A percentile compares a stretch with the other conserved stretches of the same genome.
Conservation (phyloP, 352 stramenopile genomes). For the Phytophthora lateralis region DNA sequence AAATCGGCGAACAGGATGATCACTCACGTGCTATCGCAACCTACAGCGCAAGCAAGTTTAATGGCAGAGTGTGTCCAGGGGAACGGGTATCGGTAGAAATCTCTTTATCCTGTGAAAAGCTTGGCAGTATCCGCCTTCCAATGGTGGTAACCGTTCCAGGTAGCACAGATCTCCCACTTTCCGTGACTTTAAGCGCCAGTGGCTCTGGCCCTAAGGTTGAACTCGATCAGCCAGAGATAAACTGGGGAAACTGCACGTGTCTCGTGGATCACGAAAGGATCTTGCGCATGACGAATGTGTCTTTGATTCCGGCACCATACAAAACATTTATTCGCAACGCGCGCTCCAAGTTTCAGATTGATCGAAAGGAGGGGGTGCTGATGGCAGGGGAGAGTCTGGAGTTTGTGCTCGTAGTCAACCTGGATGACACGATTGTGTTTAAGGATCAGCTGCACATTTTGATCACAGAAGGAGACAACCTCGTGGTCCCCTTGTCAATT, state of each 20-base stretch:
- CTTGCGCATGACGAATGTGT: conserved; percentile 89
- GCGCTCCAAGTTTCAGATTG: conserved; percentile 92
- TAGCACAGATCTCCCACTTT: conserved; percentile 88
- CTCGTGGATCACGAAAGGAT: conserved; percentile 78
- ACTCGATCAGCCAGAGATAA: conserved; percentile 78
- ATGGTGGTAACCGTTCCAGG: conserved; percentile 87
- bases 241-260: conserved; percentile 93
- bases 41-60: conserved; percentile 72
- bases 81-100: conserved; percentile 76
- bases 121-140: conserved; percentile 91
- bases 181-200: conserved; percentile 84
- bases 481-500: conserved; percentile 89
- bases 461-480: conserved; percentile 90
- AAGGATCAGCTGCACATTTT: conserved; percentile 95
- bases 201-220: conserved; percentile 88
- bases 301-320: conserved; percentile 90
- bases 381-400: conserved; percentile 74
- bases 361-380: conserved; percentile 89
- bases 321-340: conserved; percentile 94
- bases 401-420: conserved; percentile 85
- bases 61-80: conserved; percentile 67
- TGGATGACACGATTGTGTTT: conserved; percentile 93
- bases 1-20: conserved; percentile 91
- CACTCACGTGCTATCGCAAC: conserved; percentile 82
- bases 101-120: conserved; percentile 88